These are phyloP conservation scores for Tagetes patula DNA, from an alignment of 129 eudicot genomes.

Conservation along the genomic window DNA sequence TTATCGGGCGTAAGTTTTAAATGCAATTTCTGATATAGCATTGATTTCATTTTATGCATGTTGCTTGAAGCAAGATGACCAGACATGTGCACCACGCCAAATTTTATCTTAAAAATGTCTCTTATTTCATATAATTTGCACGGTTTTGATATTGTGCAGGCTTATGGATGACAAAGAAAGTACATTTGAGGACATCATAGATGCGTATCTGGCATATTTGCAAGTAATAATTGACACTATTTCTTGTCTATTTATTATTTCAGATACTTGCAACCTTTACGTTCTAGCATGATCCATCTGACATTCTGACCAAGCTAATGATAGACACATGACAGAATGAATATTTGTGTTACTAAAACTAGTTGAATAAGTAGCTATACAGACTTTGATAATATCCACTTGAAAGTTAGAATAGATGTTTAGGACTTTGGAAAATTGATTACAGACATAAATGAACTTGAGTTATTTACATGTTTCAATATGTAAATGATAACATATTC, in stretches of 20 bases:
- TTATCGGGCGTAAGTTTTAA: conserved; percentile 61
- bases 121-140: not conserved
- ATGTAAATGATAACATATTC: not conserved
- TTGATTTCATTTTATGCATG: not conserved
- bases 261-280: not conserved
- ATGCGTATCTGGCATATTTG: conserved; percentile 88
- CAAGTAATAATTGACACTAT: conserved; percentile 54
- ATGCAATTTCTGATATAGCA: not conserved
- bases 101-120: not conserved
- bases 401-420: conserved; percentile 4
- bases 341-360: conserved; percentile 7
- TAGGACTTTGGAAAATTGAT: not conserved
- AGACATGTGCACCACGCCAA: not conserved
- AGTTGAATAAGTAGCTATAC: conserved; percentile 4
- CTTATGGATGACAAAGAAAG: conserved; percentile 60
- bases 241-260: conserved; percentile 10
- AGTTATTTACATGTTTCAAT: conserved; percentile 6
- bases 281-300: not conserved
- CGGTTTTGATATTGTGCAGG: conserved; percentile 41
- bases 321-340: conserved; percentile 1
- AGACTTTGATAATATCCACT: not conserved
- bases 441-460: not conserved
- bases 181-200: conserved; percentile 86
- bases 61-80: conserved; percentile 16
- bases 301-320: conserved; percentile 2